A percentile compares a stretch with the other conserved stretches of the same genome.
Conservation (phyloP, 2,329 filamentous ascomycete genomes). For the Phoma sp. region DNA sequence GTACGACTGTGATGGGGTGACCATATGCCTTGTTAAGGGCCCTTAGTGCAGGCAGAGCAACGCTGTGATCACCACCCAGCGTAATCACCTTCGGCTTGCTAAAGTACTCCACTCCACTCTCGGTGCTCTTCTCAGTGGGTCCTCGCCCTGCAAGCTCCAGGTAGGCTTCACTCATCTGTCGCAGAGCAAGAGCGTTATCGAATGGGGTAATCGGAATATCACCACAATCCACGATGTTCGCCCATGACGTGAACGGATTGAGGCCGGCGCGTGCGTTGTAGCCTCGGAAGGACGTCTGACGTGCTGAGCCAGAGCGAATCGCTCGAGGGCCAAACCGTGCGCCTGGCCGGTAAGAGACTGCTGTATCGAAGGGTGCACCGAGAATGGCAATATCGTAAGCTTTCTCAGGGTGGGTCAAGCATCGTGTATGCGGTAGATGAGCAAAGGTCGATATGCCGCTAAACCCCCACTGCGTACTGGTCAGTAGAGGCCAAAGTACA, state of each 20-base stretch:
- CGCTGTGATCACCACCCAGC: conserved; percentile 58
- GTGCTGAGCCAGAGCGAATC: conserved; percentile 81
- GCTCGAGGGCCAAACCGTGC: conserved; percentile 83
- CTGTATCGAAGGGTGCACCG: conserved; percentile 58
- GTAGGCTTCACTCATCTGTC: conserved; percentile 85
- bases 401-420: conserved; percentile 54
- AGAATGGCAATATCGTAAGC: conserved; percentile 57
- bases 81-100: conserved; percentile 56
- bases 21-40: conserved; percentile 55
- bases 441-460: conserved; percentile 69
- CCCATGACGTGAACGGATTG: conserved; percentile 84
- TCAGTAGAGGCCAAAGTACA: conserved; percentile 7
- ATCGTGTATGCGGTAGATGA: conserved; percentile 56
- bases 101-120: conserved; percentile 51
- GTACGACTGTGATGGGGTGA: conserved; percentile 55
- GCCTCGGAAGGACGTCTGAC: conserved; percentile 79
- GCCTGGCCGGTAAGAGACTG: conserved; percentile 53
- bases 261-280: conserved; percentile 83
- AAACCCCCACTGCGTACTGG: conserved; percentile 64
- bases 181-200: conserved; percentile 80
- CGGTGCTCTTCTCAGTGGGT: conserved; percentile 42
- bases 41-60: conserved; percentile 58
- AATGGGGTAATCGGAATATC: conserved; percentile 88
- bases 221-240: conserved; percentile 83
- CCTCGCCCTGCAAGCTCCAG: conserved; percentile 66